Evolutionary conservation across 75 land plant genomes (phyloP), one percentile per base, ranked within the genome.

Genomic region (Cupressus sempervirens): DNA sequence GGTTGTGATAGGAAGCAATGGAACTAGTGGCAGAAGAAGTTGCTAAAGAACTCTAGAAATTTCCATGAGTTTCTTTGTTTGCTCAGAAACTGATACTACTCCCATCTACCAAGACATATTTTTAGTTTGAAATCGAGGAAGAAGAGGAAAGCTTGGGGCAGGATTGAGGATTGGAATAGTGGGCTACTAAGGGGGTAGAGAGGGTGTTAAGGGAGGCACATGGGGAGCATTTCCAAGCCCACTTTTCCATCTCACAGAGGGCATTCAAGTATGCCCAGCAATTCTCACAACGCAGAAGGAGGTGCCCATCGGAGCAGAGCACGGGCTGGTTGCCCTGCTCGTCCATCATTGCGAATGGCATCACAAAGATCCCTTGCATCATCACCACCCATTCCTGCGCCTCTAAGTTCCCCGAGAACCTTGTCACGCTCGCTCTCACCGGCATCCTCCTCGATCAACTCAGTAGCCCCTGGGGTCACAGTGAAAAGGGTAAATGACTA

Each of bases 231-330:
- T 76, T 86, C 99, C 99, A 98, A 0, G 93, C 87, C 97, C 97
- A 96, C 83, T 91, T 93, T 1, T 98, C 99, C 79, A 93, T 86
- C 50, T 96, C 99, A 83, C 99, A 96, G 76, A 90, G 86, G 53
- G 91, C 87, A 86, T 93, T 96, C 88, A 97, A 87, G 86, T 98
- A 98, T 12, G 92, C 99, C 91, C 93, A 98, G 89, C 99, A 98
- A 80, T 92, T 93, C 87, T 98, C 99, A 85, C 99, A 98, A 1
- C 99, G 94, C 10, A 97, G 99, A 15, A 98, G 79, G n/a, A 87
- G 87, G 52, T 95, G 87, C 10, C 91, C 98, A 80, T 86, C 88
- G 83, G 89, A 65, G 26, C 97, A 93, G 85, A 83, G 85, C 30
- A 83, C 90, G 29, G 99, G 97, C 15, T 86, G 80, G 26, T 65